A percentile compares a stretch with the other conserved stretches of the same genome.
Evolutionary conservation across 73 alveolate genomes (phyloP).

Genomic region (Paramecium sonneborni): DNA sequence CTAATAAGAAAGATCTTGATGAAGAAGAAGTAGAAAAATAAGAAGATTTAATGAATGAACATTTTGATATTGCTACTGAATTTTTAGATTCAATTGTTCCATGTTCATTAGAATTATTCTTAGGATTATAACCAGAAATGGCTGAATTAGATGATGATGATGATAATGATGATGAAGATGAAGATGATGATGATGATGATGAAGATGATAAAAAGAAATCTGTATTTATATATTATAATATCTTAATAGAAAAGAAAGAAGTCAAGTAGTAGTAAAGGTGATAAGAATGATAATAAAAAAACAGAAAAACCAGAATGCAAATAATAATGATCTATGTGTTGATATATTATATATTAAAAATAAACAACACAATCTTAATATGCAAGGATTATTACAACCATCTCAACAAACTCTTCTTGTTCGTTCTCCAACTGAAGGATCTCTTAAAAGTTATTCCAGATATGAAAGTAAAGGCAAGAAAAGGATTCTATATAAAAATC

Average conservation of each 20-base stretch:
- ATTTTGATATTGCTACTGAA: constrained; percentile 91
- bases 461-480: background rate
- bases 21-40: constrained; percentile 87
- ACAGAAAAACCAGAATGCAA: constrained; percentile 67
- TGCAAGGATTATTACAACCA: no score
- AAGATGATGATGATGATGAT: constrained; percentile 71
- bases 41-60: constrained; percentile 71
- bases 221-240: background rate
- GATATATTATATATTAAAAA: background rate
- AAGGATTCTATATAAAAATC: background rate
- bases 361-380: background rate
- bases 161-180: constrained; percentile 73
- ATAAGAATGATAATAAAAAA: constrained; percentile 37
- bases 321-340: constrained; percentile 58
- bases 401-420: background rate
- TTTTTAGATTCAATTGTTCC: constrained; percentile 92
- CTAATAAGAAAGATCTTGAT: constrained; percentile 81
- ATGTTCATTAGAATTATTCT: constrained; percentile 90
- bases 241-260: constrained; percentile 1
- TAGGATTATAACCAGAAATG: constrained; percentile 86
- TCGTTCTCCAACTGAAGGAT: constrained; percentile 3
- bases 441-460: background rate
- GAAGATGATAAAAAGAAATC: constrained; percentile 56
- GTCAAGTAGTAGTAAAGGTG: constrained; percentile 52
- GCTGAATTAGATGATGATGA: constrained; percentile 72